These are phyloP conservation scores for Wickerhamomyces mucosus DNA, from an alignment of 805 yeast species.

Conservation along the genomic window DNA sequence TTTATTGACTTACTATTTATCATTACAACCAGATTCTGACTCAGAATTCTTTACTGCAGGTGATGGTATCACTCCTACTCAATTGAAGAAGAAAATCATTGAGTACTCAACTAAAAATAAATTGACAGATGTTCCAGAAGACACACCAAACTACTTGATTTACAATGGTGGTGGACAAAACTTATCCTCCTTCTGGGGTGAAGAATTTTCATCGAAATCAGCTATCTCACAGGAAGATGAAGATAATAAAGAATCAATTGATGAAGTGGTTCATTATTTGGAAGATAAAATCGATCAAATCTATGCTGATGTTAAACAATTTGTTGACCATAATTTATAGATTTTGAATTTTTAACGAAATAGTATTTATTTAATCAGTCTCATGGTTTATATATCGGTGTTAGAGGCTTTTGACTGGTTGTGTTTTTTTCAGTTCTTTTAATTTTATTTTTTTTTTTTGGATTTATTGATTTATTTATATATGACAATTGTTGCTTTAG, in stretches of 20 bases:
- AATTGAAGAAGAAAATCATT: constrained; percentile 67
- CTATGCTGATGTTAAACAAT: constrained; percentile 11
- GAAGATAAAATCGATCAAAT: constrained; percentile 12
- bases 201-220: neutral
- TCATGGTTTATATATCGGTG: no score
- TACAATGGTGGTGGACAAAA: constrained; percentile 79
- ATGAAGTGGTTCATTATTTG: constrained; percentile 7
- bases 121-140: constrained; percentile 55
- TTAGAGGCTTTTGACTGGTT: no score
- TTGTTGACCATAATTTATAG: constrained; percentile 8
- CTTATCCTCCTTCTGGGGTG: constrained; percentile 26
- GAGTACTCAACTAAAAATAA: constrained; percentile 54
- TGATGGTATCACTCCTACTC: constrained; percentile 53
- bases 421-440: no score
- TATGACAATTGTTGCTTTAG: no score
- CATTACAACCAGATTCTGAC: constrained; percentile 69
- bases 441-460: no score
- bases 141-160: constrained; percentile 69
- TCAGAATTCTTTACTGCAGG: constrained; percentile 53
- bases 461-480: no score
- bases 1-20: constrained; percentile 77
- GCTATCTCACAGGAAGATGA: constrained; percentile 2
- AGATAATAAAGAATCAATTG: constrained; percentile 1
- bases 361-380: no score
- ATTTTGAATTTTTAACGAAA: neutral